Evolutionary conservation across 2,329 filamentous ascomycete species (phyloP).

Genomic region (Alternaria sp.): DNA sequence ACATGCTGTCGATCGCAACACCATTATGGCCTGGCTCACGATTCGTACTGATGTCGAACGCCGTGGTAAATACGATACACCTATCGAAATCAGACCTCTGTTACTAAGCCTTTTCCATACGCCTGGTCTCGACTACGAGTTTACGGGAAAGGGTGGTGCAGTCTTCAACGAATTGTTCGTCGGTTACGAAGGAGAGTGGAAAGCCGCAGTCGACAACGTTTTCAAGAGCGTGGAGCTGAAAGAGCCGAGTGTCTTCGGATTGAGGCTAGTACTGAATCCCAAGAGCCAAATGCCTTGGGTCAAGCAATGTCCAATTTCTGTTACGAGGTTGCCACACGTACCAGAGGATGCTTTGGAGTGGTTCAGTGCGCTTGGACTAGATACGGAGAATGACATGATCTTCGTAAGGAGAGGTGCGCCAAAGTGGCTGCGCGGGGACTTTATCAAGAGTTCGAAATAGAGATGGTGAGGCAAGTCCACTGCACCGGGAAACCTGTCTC

Average conservation of each 20-base stretch:
- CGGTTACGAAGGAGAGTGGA: slow-evolving; percentile 16
- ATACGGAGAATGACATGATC: slow-evolving; percentile 22
- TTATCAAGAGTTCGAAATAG: slow-evolving; percentile 15
- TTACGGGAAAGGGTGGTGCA: slow-evolving; percentile 14
- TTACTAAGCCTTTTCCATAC: slow-evolving; percentile 13
- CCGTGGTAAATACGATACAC: slow-evolving; percentile 18
- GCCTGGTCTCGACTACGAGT: slow-evolving; percentile 17
- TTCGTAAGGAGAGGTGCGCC: slow-evolving; percentile 18
- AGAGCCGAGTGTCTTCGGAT: slow-evolving; percentile 15
- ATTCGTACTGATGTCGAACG: slow-evolving; percentile 21
- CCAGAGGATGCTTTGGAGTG: slow-evolving; percentile 16
- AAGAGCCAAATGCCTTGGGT: slow-evolving; percentile 14
- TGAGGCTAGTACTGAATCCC: slow-evolving; percentile 15
- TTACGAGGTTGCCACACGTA: slow-evolving; percentile 18
- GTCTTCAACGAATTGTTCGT: slow-evolving; percentile 21
- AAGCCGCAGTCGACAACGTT: slow-evolving; percentile 8
- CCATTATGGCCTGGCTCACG: slow-evolving; percentile 14
- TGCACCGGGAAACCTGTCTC: not conserved
- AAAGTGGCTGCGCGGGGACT: slow-evolving; percentile 19
- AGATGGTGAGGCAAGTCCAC: not conserved
- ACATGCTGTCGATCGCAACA: slow-evolving; percentile 8
- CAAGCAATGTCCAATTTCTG: slow-evolving; percentile 16
- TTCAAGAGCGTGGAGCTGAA: slow-evolving; percentile 22
- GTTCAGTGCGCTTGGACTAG: slow-evolving; percentile 16
- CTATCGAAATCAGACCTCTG: slow-evolving; percentile 19